These are phyloP conservation scores for Trichocomaceae sp. DNA, from an alignment of 2,329 filamentous ascomycete genomes.

Conservation along the genomic window DNA sequence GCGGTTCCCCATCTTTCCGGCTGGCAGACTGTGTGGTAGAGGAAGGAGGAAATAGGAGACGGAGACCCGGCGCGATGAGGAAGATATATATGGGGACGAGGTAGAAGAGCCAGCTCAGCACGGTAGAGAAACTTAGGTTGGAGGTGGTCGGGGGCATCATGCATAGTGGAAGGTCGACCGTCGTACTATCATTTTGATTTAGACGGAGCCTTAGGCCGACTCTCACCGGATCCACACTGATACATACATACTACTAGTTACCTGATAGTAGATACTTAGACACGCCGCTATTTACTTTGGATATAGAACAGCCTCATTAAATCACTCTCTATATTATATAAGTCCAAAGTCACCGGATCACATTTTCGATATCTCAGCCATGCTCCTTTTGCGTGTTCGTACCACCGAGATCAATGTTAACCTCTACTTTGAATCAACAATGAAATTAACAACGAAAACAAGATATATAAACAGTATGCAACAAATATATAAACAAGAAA, in stretches of 20 bases:
- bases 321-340: background rate
- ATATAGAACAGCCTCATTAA: background rate
- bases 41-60: slow-evolving; percentile 12
- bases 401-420: background rate
- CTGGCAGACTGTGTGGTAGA: background rate
- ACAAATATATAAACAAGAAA: background rate
- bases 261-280: too few species aligned
- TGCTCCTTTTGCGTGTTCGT: background rate
- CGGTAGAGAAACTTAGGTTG: slow-evolving; percentile 22
- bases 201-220: background rate
- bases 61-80: slow-evolving; percentile 27
- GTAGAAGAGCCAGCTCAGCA: slow-evolving; percentile 31
- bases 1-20: background rate
- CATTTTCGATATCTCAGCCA: background rate
- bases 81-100: slow-evolving; percentile 33
- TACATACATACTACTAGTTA: too few species aligned
- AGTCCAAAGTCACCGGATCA: background rate
- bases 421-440: background rate
- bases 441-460: background rate
- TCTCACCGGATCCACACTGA: background rate
- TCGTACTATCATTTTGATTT: background rate
- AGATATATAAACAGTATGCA: background rate
- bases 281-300: too few species aligned
- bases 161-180: slow-evolving; percentile 16
- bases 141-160: slow-evolving; percentile 22